Conservation (phyloP, 768 basidiomycete species). For the Russula sp. region DNA sequence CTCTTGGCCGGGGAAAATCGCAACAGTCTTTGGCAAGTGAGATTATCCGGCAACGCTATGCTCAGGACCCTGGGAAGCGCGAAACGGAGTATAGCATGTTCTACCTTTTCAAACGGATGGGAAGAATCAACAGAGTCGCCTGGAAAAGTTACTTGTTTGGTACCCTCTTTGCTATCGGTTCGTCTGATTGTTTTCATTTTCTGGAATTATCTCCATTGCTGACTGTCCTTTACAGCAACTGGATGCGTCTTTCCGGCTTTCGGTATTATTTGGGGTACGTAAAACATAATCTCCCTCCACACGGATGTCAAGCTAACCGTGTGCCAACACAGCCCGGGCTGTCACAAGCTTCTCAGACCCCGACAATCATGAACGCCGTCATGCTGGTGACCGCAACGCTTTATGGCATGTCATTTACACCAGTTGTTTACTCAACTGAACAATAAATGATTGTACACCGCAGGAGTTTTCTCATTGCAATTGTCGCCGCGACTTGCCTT, state of each 20-base stretch:
- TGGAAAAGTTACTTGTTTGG: conserved; percentile 58
- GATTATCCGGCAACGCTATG: conserved; percentile 44
- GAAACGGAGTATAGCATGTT: conserved; percentile 38
- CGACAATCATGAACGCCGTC: conserved; percentile 37
- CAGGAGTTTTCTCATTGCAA: conserved; percentile 71
- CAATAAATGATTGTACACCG: conserved; percentile 6
- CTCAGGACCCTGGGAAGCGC: conserved; percentile 28
- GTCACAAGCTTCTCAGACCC: conserved; percentile 46
- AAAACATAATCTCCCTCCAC: not conserved
- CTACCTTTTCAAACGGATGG: conserved; percentile 65
- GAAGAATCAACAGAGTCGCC: conserved; percentile 48
- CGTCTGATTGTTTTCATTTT: not conserved
- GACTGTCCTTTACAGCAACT: conserved; percentile 27
- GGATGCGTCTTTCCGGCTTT: conserved; percentile 70
- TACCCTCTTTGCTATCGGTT: conserved; percentile 37
- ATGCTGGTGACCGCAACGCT: conserved; percentile 59
- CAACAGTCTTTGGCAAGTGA: conserved; percentile 59
- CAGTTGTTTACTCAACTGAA: not conserved
- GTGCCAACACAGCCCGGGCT: conserved; percentile 33
- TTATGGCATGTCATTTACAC: conserved; percentile 41
- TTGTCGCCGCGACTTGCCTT: conserved; percentile 54
- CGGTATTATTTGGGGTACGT: conserved; percentile 53
- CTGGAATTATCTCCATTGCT: not conserved
- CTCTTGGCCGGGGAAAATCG: conserved; percentile 46
- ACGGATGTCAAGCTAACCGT: not conserved